Evolutionary conservation across 192 early-diverging fungal species (phyloP), one percentile per base, ranked within the genome.

Genomic region (Coemansia sp.): DNA sequence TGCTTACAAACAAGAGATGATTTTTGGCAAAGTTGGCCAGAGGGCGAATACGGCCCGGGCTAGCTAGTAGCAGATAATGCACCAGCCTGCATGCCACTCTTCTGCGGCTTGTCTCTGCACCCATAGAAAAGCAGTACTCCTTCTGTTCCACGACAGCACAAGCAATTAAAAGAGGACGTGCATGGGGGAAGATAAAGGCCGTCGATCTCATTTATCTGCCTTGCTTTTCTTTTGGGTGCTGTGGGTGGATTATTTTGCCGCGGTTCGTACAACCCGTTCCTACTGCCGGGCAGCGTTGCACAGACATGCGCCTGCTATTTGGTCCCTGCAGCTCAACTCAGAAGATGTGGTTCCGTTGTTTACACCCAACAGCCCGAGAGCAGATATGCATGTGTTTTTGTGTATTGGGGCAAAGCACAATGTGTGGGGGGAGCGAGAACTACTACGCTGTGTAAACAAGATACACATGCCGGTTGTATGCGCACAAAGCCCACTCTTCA

Each of bases 191-290:
- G 49, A 51, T 51, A 20, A 59, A 18, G 57, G 57, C 57, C 54
- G 54, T 31, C 54, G 54, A 57, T 57, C 54, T 57, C 54, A 57
- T 57, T 29, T 57, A 57, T 57, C 54, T 57, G 54, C 54, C 54
- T 57, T 57, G 24, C 54, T 57, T 57, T 57, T 57, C 31, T 57
- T 52, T 52, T 24, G 54, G 24, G 54, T 29, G 10, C 54, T 31
- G 54, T 31, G 54, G 22, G 29, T 15, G 54, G 13, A 57, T 57
- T 57, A 57, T 57, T 57, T 31, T 57, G 54, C 54, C 54, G 54
- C 52, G 52, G 52, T 31, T 24, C 52, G 52, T 12, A 54, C 54
- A 57, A 6, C 54, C 54, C 9, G 54, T 33, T 57, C 27, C 24
- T 57, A 57, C 24, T 57, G 9, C 54, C 27, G 29, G 27, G 22